Conservation (phyloP, 2,329 filamentous ascomycete species). For the Botrytis fragariae region DNA sequence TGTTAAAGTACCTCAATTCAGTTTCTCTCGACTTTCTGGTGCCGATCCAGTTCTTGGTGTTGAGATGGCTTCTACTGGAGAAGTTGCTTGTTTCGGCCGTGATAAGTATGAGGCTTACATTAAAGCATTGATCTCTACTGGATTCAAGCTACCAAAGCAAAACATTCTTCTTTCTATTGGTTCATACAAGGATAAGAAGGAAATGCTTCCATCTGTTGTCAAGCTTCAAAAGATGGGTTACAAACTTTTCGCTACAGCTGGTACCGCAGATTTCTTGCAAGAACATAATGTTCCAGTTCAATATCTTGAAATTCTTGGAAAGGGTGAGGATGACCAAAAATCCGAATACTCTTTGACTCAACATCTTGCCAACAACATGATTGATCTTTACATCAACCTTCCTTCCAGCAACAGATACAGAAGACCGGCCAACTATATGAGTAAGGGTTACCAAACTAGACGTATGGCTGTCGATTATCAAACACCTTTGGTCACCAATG, state of each 20-base stretch:
- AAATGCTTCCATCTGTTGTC: conserved; percentile 89
- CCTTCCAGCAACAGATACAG: conserved; percentile 98
- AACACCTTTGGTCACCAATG: conserved; percentile 94
- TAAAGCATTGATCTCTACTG: conserved; percentile 92
- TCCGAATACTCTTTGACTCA: conserved; percentile 96
- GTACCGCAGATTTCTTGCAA: conserved; percentile 93
- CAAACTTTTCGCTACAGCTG: conserved; percentile 93
- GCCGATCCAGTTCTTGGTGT: conserved; percentile 96
- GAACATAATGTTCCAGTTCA: conserved; percentile 90
- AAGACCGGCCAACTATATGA: conserved; percentile 96
- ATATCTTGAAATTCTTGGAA: conserved; percentile 83
- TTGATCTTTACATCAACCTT: conserved; percentile 95
- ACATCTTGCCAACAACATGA: conserved; percentile 95
- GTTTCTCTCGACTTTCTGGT: conserved; percentile 93
- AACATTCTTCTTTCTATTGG: conserved; percentile 95
- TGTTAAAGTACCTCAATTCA: conserved; percentile 98
- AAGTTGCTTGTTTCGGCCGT: conserved; percentile 92
- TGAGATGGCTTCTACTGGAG: conserved; percentile 98
- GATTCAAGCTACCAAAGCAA: conserved; percentile 93
- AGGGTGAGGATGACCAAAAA: conserved; percentile 78
- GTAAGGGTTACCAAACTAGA: conserved; percentile 92
- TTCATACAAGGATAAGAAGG: conserved; percentile 95
- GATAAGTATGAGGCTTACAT: conserved; percentile 98
- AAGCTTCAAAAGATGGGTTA: conserved; percentile 89
- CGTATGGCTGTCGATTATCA: conserved; percentile 96